Evolutionary conservation across 495 filamentous ascomycete species (phyloP).

Genomic region (Trypethelium eluteriae): DNA sequence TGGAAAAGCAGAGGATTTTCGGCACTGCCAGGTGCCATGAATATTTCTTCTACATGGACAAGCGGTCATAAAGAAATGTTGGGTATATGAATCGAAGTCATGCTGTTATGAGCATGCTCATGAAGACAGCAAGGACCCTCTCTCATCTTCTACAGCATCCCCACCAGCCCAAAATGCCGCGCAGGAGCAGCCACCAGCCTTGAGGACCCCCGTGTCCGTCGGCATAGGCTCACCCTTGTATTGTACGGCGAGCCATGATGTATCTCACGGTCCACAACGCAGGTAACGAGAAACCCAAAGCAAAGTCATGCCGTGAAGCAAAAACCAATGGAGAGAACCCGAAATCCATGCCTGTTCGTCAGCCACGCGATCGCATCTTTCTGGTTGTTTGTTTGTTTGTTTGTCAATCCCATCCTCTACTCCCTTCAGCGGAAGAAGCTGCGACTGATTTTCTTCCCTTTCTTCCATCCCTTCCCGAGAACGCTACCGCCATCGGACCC

Average conservation of each 20-base stretch:
- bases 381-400: not conserved
- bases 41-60: no score
- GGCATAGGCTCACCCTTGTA: no score
- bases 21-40: no score
- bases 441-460: conserved; percentile 4
- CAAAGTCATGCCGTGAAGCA: conserved; percentile 3
- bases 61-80: not conserved
- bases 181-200: not conserved
- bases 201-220: not conserved
- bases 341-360: not conserved
- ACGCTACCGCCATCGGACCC: not conserved
- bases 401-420: not conserved
- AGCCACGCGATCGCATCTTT: not conserved
- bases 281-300: not conserved
- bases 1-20: no score
- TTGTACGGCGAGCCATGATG: not conserved
- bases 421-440: not conserved
- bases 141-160: not conserved
- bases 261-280: not conserved
- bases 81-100: conserved; percentile 2
- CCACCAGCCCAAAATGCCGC: not conserved
- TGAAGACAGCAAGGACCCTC: not conserved
- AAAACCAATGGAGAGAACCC: not conserved
- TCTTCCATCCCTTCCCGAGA: conserved; percentile 1
- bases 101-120: not conserved